Conservation (phyloP, 2,329 filamentous ascomycete genomes). For the Epichloe sp. region DNA sequence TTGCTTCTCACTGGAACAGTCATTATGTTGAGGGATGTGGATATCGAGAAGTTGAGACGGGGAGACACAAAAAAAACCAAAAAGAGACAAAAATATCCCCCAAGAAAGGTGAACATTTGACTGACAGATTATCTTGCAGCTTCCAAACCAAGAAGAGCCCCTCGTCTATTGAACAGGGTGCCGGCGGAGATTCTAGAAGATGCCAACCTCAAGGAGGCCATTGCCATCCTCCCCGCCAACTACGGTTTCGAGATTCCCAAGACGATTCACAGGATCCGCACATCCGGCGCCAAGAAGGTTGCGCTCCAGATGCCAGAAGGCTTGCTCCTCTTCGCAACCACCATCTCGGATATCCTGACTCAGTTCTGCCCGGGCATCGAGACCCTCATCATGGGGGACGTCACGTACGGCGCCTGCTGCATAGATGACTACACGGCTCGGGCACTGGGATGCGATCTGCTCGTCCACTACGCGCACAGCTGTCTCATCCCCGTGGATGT, state of each 20-base stretch:
- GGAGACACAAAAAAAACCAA: background rate
- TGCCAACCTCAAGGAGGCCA: slow-evolving; percentile 72
- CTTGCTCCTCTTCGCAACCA: slow-evolving; percentile 87
- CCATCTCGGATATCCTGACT: slow-evolving; percentile 89
- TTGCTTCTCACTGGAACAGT: slow-evolving; percentile 2
- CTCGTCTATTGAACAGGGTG: slow-evolving; percentile 80
- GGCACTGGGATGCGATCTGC: slow-evolving; percentile 81
- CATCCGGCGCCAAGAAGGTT: slow-evolving; percentile 64
- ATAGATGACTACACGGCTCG: slow-evolving; percentile 97
- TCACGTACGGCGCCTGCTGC: slow-evolving; percentile 96
- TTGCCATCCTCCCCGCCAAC: slow-evolving; percentile 78
- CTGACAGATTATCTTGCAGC: slow-evolving; percentile 31
- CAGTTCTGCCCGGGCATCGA: slow-evolving; percentile 87
- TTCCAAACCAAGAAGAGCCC: slow-evolving; percentile 55
- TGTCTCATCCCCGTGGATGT: slow-evolving; percentile 94
- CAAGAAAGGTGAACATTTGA: no score
- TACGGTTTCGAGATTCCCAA: slow-evolving; percentile 99
- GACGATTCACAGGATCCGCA: slow-evolving; percentile 87
- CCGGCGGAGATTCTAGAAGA: slow-evolving; percentile 79
- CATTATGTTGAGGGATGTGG: background rate
- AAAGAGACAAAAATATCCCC: background rate
- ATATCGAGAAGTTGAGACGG: background rate
- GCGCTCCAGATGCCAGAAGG: slow-evolving; percentile 98
- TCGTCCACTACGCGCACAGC: slow-evolving; percentile 95
- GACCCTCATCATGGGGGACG: slow-evolving; percentile 97